phyloP scores from a whole-genome alignment of 441 rosid species.

The Sinapis alba region DNA sequence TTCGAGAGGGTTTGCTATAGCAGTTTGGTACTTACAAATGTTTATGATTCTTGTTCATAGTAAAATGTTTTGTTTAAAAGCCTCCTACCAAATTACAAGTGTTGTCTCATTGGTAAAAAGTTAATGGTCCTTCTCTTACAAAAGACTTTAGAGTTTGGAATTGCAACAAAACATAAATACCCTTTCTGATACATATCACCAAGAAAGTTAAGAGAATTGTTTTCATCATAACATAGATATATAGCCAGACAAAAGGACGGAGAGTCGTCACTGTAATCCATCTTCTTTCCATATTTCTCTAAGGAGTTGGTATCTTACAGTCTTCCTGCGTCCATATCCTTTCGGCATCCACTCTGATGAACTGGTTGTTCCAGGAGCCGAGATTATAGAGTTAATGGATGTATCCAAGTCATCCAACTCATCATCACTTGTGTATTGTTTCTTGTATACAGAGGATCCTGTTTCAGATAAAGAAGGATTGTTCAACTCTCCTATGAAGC shows the following conservation, averaged over 20 bases:
- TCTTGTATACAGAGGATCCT: conserved; percentile 58
- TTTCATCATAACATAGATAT: neutral
- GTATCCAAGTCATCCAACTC: conserved; percentile 86
- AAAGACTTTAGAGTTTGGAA: neutral
- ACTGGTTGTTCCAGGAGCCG: conserved; percentile 44
- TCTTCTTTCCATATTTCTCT: conserved; percentile 68
- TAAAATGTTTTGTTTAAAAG: too few relatives aligned
- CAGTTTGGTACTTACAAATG: too few relatives aligned
- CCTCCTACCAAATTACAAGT: too few relatives aligned
- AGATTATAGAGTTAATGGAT: conserved; percentile 56
- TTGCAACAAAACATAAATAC: neutral
- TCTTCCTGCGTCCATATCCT: conserved; percentile 57
- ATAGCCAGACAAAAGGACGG: neutral
- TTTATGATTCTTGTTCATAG: too few relatives aligned
- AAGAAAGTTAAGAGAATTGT: neutral
- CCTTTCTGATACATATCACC: neutral
- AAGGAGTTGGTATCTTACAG: conserved; percentile 74
- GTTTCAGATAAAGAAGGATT: conserved; percentile 51
- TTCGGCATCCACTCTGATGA: conserved; percentile 52
- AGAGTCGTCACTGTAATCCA: conserved; percentile 19
- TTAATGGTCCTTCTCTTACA: neutral
- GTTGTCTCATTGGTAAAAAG: neutral
- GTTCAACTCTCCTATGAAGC: conserved; percentile 57
- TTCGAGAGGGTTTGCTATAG: too few relatives aligned
- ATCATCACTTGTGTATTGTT: conserved; percentile 80